Conservation (phyloP, 2,329 filamentous ascomycete genomes). For the Esteya vermicola region DNA sequence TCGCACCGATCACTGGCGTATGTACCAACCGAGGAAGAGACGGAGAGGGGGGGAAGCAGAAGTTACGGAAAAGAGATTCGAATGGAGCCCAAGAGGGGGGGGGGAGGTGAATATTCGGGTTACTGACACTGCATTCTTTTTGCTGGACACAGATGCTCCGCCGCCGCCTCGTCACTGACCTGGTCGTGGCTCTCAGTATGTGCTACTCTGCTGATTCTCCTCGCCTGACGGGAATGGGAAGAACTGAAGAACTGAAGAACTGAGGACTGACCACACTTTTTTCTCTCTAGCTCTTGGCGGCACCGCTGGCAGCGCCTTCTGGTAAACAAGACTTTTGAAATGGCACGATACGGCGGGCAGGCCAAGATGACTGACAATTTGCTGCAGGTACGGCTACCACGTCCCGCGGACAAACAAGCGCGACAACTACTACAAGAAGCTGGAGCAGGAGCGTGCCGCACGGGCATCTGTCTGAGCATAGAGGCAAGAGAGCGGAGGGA, state of each 20-base stretch:
- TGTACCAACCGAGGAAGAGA: conserved; percentile 16
- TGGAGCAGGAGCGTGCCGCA: conserved; percentile 40
- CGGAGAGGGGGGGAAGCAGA: not conserved
- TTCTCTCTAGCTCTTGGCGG: conserved; percentile 33
- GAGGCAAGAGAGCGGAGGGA: not conserved
- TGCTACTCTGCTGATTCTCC: too few species aligned
- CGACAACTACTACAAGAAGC: conserved; percentile 43
- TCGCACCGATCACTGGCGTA: conserved; percentile 47
- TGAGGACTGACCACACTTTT: conserved; percentile 19
- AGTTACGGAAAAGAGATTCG: not conserved
- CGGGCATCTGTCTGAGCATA: not conserved
- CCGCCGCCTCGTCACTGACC: conserved; percentile 42
- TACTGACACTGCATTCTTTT: not conserved
- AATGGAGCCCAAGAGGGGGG: not conserved
- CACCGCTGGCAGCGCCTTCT: conserved; percentile 40
- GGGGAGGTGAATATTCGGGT: not conserved
- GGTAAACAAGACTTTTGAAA: too few species aligned
- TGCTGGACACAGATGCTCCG: conserved; percentile 44
- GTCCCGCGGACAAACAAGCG: conserved; percentile 43
- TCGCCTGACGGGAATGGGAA: too few species aligned
- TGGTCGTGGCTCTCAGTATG: conserved; percentile 41
- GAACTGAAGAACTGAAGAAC: not conserved
- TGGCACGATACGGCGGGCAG: too few species aligned
- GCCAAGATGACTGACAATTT: too few species aligned
- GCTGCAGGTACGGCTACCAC: conserved; percentile 51